Percentiles rank a stretch among this genome's conserved stretches.
Evolutionary conservation across 768 basidiomycete genomes (phyloP).

Genomic region (Termitomyces sp.): DNA sequence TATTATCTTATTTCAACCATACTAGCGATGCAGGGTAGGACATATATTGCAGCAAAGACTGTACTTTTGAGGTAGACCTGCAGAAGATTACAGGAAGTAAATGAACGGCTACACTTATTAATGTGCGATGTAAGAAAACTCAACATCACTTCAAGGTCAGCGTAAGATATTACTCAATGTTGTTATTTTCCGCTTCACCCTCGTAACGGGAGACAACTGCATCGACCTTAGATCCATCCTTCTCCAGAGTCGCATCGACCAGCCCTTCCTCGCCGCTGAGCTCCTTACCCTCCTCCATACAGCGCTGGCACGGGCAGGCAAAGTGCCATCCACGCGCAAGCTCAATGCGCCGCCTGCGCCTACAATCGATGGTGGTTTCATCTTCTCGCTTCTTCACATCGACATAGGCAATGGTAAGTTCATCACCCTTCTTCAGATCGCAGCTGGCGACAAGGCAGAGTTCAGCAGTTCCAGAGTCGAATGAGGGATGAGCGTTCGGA

Average conservation of each 20-base stretch:
- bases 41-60: not conserved
- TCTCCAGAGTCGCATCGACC: constrained; percentile 23
- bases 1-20: not conserved
- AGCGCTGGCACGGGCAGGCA: constrained; percentile 66
- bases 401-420: constrained; percentile 71
- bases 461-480: constrained; percentile 60
- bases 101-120: not conserved
- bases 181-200: constrained; percentile 9
- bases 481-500: constrained; percentile 61
- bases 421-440: constrained; percentile 69
- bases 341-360: constrained; percentile 63
- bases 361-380: constrained; percentile 49
- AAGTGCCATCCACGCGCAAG: constrained; percentile 81
- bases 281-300: constrained; percentile 45
- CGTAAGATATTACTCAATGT: constrained; percentile 9
- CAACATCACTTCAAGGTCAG: not conserved
- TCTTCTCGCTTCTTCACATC: constrained; percentile 52
- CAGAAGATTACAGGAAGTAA: not conserved
- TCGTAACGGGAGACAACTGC: constrained; percentile 22
- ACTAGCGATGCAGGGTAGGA: not conserved
- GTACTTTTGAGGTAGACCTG: constrained; percentile 1
- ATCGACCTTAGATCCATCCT: constrained; percentile 49
- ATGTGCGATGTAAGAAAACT: not conserved
- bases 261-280: constrained; percentile 27
- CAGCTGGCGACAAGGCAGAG: constrained; percentile 63